A percentile compares a stretch with the other conserved stretches of the same genome.
phyloP scores from a whole-genome alignment of 108 stramenopile genomes.

The Fistulifera solaris region DNA sequence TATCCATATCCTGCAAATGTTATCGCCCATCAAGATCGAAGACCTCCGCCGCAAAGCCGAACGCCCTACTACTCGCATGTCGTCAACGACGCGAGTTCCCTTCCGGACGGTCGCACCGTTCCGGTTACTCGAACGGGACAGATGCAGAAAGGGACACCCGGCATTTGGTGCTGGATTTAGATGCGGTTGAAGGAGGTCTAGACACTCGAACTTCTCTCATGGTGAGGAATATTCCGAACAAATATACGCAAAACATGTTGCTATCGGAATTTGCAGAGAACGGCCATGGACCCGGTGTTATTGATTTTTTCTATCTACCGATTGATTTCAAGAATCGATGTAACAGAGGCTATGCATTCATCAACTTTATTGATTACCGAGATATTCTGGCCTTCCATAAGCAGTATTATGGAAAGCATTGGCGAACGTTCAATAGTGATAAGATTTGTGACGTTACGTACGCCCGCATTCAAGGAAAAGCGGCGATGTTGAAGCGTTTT shows the following conservation, averaged over 20 bases:
- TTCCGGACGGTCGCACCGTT: constrained; percentile 9
- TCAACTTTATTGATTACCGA: constrained; percentile 89
- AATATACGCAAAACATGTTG: constrained; percentile 98
- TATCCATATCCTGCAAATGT: constrained; percentile 8
- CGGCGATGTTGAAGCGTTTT: constrained; percentile 96
- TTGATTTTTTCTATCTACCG: constrained; percentile 98
- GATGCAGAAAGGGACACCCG: constrained; percentile 22
- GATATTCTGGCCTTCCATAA: constrained; percentile 87
- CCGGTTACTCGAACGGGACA: constrained; percentile 1
- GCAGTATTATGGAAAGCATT: constrained; percentile 86
- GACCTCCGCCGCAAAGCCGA: too few species aligned
- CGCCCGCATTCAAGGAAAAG: constrained; percentile 98
- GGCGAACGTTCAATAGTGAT: constrained; percentile 95
- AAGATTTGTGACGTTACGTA: constrained; percentile 98
- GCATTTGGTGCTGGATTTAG: constrained; percentile 48
- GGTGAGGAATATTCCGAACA: constrained; percentile 99
- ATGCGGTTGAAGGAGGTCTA: constrained; percentile 56
- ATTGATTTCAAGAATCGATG: constrained; percentile 99
- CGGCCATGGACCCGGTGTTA: constrained; percentile 84
- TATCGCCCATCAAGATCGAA: neutral
- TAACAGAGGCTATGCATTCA: constrained; percentile 98
- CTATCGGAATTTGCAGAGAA: constrained; percentile 84
- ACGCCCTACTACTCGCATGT: constrained; percentile 8
- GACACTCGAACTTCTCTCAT: constrained; percentile 96
- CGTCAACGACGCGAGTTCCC: neutral